Conservation (phyloP, 2,329 filamentous ascomycete species). For the Harringtonia lauricola region DNA sequence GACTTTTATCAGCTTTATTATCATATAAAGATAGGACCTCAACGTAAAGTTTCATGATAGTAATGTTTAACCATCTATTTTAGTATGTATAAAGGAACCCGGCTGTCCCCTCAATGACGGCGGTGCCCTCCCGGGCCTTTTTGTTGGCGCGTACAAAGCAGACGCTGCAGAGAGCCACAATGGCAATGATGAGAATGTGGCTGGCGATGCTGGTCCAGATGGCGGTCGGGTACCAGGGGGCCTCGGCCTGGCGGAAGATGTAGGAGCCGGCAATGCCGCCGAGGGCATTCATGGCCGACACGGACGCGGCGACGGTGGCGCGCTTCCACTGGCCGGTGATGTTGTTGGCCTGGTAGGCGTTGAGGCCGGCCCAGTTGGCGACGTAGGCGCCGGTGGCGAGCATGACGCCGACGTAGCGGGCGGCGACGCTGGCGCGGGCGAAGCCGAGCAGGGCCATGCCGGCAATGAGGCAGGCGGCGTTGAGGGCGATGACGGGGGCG, state of each 20-base stretch:
- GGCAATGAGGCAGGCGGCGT: conserved; percentile 40
- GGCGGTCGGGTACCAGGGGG: neutral
- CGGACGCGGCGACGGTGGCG: conserved; percentile 62
- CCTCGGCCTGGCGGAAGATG: conserved; percentile 45
- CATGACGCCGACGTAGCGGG: conserved; percentile 65
- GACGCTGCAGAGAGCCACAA: neutral
- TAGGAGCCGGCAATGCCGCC: conserved; percentile 67
- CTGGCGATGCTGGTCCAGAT: neutral
- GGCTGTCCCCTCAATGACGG: neutral
- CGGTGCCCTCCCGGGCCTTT: neutral
- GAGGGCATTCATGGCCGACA: conserved; percentile 65
- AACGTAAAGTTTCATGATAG: too few species aligned
- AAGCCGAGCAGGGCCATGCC: conserved; percentile 65
- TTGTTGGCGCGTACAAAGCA: neutral
- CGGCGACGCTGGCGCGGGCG: conserved; percentile 19
- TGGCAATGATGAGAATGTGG: neutral
- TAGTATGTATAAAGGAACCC: neutral
- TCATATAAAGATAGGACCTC: too few species aligned
- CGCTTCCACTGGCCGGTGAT: conserved; percentile 82
- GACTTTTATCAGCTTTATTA: too few species aligned
- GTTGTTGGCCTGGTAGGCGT: conserved; percentile 80
- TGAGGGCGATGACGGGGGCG: conserved; percentile 53
- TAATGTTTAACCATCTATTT: neutral
- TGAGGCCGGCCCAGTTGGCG: conserved; percentile 60
- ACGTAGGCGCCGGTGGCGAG: conserved; percentile 63